Evolutionary conservation across 495 filamentous ascomycete species (phyloP), one percentile per base, ranked within the genome.

Genomic region (Ramalina intermedia): DNA sequence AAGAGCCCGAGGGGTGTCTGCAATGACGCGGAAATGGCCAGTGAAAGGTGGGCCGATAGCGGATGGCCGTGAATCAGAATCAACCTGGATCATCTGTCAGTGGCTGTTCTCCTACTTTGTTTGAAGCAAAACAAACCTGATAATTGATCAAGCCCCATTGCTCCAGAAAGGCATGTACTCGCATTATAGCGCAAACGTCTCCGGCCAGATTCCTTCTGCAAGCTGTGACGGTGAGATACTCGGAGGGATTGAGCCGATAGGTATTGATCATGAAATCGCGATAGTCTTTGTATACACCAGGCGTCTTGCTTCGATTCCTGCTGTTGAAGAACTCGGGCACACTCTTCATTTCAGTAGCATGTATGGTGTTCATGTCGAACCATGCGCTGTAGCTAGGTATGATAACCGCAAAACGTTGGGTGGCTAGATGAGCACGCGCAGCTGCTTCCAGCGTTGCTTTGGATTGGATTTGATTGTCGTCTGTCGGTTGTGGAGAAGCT

Each of bases 191-290:
- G 64, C 91, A 96, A 46, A 98, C 91, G 66, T 98, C 91, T 51
- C 91, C 91, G 7, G 93, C 89, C 54, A 98, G 72, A 63, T 98
- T 98, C 47, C 91, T 79, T 52, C 91, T 72, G 61, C 91, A 98
- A n/a, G 91, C 91, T 9, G 91, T 98, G 47, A 98, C 87, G 14
- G 93, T 98, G 37, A 98, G 73, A 60, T 98, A 98, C 65, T 98
- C 91, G 23, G 85, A 74, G 3, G 91, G 91, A 62, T 96, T 96
- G 43, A 98, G 67, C 18, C 91, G 79, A 65, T 98, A 98, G 16
- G 91, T 94, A 63, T 96, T 96, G 64, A 98, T 90, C 91, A 98
- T 98, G 65, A 98, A 98, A 59, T 96, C 90, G 51, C 91, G 81
- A 65, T 96, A 96, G 61, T 98, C 91, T 66, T 96, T 96, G 66